phyloP scores from a whole-genome alignment of 2,329 filamentous ascomycete genomes.

The Graphiopsis chlorocephala region DNA sequence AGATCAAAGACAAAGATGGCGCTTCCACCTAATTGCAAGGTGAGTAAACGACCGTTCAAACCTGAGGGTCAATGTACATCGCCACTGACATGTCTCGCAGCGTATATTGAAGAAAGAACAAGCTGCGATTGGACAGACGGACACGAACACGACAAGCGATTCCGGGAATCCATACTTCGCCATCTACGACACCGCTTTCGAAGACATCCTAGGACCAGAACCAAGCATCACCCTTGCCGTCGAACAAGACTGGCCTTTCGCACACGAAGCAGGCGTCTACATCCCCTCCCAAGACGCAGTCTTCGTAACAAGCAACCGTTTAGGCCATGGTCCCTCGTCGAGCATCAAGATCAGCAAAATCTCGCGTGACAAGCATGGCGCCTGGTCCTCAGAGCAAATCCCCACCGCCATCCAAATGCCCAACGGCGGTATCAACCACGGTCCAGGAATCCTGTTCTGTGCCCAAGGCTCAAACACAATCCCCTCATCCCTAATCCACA shows the following conservation, averaged over 20 bases:
- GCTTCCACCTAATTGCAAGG: not conserved
- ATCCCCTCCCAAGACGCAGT: slow-evolving; percentile 36
- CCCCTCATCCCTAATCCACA: slow-evolving; percentile 27
- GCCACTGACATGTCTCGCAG: not conserved
- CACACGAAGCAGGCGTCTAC: slow-evolving; percentile 37
- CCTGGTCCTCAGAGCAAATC: not conserved
- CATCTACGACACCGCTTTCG: slow-evolving; percentile 29
- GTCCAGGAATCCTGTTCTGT: slow-evolving; percentile 34
- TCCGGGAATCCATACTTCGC: slow-evolving; percentile 25
- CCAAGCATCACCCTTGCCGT: slow-evolving; percentile 25
- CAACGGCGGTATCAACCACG: slow-evolving; percentile 52
- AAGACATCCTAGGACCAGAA: slow-evolving; percentile 24
- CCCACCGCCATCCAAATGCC: slow-evolving; percentile 36
- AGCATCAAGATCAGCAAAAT: slow-evolving; percentile 30
- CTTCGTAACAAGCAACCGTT: slow-evolving; percentile 43
- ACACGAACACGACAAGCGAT: not conserved
- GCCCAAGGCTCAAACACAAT: slow-evolving; percentile 29
- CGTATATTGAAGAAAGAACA: not conserved
- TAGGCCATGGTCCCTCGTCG: slow-evolving; percentile 14
- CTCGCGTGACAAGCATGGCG: slow-evolving; percentile 17
- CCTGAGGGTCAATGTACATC: not conserved
- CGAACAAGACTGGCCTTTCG: slow-evolving; percentile 24
- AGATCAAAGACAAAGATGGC: not conserved
- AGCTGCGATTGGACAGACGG: not conserved
- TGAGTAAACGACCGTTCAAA: not conserved